Conservation (phyloP, 805 yeast genomes). For the Sugiyamaella chiloensis region DNA sequence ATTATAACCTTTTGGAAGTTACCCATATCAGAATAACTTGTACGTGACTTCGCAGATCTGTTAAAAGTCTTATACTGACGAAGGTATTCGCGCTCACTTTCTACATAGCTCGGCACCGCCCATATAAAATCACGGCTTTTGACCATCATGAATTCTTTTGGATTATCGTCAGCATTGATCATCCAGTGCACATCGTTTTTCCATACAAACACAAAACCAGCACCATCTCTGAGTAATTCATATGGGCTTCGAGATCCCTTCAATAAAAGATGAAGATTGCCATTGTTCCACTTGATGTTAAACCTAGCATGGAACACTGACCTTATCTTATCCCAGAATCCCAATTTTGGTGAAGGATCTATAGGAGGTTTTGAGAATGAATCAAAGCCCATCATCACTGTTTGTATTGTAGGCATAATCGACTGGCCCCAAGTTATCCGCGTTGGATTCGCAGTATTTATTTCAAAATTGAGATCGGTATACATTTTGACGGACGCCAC, state of each 20-base stretch:
- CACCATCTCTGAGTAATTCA: slow-evolving; percentile 55
- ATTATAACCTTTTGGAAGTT: slow-evolving; percentile 47
- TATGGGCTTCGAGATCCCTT: slow-evolving; percentile 84
- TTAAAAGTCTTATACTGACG: slow-evolving; percentile 26
- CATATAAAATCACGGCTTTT: slow-evolving; percentile 60
- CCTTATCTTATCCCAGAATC: slow-evolving; percentile 90
- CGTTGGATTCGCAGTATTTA: slow-evolving; percentile 56
- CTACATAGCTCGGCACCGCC: slow-evolving; percentile 73
- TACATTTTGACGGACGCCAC: slow-evolving; percentile 71
- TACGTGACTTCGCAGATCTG: slow-evolving; percentile 30
- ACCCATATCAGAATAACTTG: slow-evolving; percentile 25
- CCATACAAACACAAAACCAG: slow-evolving; percentile 80
- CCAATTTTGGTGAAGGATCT: slow-evolving; percentile 80
- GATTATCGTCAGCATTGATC: slow-evolving; percentile 65
- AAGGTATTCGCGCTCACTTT: slow-evolving; percentile 35
- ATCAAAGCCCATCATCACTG: slow-evolving; percentile 71
- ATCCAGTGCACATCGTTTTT: slow-evolving; percentile 55
- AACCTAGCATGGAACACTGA: slow-evolving; percentile 71
- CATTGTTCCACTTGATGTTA: slow-evolving; percentile 47
- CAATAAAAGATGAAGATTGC: slow-evolving; percentile 38
- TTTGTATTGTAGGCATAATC: slow-evolving; percentile 79
- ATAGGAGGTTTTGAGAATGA: slow-evolving; percentile 85
- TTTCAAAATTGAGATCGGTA: slow-evolving; percentile 54
- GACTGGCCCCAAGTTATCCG: slow-evolving; percentile 82
- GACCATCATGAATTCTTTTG: slow-evolving; percentile 63